phyloP scores from a whole-genome alignment of 2,329 filamentous ascomycete species.

The Penicillium digitatum region DNA sequence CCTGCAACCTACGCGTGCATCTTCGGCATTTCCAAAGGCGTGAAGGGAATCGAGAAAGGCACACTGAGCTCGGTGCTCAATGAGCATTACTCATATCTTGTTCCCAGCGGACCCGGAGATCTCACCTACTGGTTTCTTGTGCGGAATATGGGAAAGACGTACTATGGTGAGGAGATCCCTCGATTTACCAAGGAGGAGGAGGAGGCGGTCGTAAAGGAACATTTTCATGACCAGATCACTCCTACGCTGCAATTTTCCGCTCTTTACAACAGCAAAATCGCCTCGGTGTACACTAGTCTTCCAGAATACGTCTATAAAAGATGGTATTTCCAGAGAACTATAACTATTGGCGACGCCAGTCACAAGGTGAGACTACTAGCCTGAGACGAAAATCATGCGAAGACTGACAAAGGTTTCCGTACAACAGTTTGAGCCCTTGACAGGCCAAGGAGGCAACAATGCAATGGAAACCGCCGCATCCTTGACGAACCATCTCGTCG shows the following conservation, averaged over 20 bases:
- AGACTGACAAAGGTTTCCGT: background rate
- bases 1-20: slow-evolving; percentile 27
- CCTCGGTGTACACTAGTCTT: slow-evolving; percentile 13
- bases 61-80: slow-evolving; percentile 14
- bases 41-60: slow-evolving; percentile 11
- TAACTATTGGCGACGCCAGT: slow-evolving; percentile 17
- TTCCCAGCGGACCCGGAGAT: slow-evolving; percentile 17
- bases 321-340: slow-evolving; percentile 16
- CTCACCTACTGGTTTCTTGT: slow-evolving; percentile 26
- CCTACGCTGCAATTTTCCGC: slow-evolving; percentile 21
- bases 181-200: slow-evolving; percentile 22
- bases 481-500: slow-evolving; percentile 14
- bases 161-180: slow-evolving; percentile 21
- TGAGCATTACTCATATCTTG: slow-evolving; percentile 20
- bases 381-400: background rate
- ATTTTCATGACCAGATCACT: slow-evolving; percentile 17
- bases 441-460: slow-evolving; percentile 20
- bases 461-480: slow-evolving; percentile 20
- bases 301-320: slow-evolving; percentile 21
- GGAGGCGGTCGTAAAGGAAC: slow-evolving; percentile 11
- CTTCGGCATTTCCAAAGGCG: slow-evolving; percentile 24
- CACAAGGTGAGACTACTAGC: slow-evolving; percentile 12
- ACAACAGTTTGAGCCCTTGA: slow-evolving; percentile 16
- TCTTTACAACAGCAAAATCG: slow-evolving; percentile 16
- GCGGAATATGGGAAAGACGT: slow-evolving; percentile 15